Evolutionary conservation across 2,329 filamentous ascomycete species (phyloP).

Genomic region (Ophiocordyceps camponoti-rufipedis): DNA sequence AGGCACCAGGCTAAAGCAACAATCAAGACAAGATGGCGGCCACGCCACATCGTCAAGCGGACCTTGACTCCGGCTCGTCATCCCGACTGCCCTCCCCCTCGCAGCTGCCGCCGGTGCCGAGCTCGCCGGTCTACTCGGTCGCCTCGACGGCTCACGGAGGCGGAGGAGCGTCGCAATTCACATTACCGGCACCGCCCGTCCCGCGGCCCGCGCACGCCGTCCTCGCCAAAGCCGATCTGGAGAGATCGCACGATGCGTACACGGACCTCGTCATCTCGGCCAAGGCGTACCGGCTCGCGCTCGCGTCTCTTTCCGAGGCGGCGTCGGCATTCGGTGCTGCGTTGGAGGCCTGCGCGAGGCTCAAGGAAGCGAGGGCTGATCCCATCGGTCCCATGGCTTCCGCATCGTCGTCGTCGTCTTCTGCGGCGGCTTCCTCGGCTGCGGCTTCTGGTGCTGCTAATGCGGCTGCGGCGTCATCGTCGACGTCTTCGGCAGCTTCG

Average conservation of each 20-base stretch:
- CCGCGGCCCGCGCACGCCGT: slow-evolving; percentile 38
- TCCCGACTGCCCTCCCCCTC: slow-evolving; percentile 32
- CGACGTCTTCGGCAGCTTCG: slow-evolving; percentile 1
- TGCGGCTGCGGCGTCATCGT: background rate
- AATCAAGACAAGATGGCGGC: too few species aligned
- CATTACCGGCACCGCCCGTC: slow-evolving; percentile 41
- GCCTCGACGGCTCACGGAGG: slow-evolving; percentile 43
- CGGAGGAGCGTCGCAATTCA: slow-evolving; percentile 27
- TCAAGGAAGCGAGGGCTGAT: slow-evolving; percentile 48
- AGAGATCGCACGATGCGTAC: slow-evolving; percentile 43
- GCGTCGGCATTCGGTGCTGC: slow-evolving; percentile 46
- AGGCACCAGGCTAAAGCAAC: too few species aligned
- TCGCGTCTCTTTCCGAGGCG: slow-evolving; percentile 39
- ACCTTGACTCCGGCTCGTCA: slow-evolving; percentile 4
- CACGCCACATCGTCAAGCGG: background rate
- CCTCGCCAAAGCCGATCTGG: slow-evolving; percentile 44
- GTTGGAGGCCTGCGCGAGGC: slow-evolving; percentile 47
- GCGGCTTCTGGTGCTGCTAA: background rate
- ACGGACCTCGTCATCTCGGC: slow-evolving; percentile 41
- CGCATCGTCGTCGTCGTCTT: background rate
- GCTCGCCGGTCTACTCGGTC: slow-evolving; percentile 45
- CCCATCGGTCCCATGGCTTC: slow-evolving; percentile 20
- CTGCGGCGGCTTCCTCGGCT: background rate
- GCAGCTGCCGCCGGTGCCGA: slow-evolving; percentile 40
- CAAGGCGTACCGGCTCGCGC: slow-evolving; percentile 44